Percentiles rank a stretch among this genome's conserved stretches.
Evolutionary conservation across 768 basidiomycete genomes (phyloP).

Genomic region (Phaeolepiota aurea): DNA sequence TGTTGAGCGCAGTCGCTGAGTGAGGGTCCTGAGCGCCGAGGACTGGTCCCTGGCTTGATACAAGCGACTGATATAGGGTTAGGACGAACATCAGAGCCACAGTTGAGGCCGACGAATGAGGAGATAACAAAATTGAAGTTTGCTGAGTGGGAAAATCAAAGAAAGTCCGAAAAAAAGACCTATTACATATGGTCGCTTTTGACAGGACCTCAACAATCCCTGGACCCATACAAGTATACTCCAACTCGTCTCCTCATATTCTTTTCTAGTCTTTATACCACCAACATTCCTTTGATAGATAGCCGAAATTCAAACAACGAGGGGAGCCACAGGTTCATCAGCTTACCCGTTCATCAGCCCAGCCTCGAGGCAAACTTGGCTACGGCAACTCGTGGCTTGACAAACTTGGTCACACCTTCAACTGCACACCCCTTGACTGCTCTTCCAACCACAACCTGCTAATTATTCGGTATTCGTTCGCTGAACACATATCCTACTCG

Average conservation of each 20-base stretch:
- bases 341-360: background rate
- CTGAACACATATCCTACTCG: constrained; percentile 1
- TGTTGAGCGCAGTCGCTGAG: background rate
- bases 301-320: background rate
- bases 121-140: background rate
- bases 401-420: constrained; percentile 9
- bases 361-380: constrained; percentile 11
- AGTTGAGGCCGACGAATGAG: background rate
- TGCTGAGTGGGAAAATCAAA: background rate
- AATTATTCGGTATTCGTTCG: background rate
- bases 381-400: constrained; percentile 9
- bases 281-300: constrained; percentile 4
- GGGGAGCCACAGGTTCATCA: background rate
- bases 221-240: background rate
- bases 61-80: no score
- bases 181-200: background rate
- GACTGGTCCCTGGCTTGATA: no score
- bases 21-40: no score
- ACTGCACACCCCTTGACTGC: background rate
- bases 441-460: background rate
- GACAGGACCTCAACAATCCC: background rate
- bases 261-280: background rate
- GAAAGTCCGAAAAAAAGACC: background rate
- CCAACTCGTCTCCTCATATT: background rate
- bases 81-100: background rate